Evolutionary conservation across 495 filamentous ascomycete genomes (phyloP), one percentile per base, ranked within the genome.

Genomic region (Letharia columbiana): DNA sequence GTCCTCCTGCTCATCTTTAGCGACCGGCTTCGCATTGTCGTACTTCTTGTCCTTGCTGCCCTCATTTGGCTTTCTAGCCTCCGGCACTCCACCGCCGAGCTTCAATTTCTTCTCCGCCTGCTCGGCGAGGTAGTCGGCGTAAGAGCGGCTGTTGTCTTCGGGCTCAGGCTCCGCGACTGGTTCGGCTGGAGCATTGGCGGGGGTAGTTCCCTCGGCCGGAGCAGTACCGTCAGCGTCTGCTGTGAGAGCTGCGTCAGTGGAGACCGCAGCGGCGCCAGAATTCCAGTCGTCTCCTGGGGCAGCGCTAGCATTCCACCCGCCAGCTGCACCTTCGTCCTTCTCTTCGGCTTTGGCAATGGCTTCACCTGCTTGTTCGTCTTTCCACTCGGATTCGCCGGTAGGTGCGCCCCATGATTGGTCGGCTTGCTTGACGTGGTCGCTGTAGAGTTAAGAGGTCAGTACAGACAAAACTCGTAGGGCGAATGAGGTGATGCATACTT

Each of bases 341-440:
- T 90, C 83, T 68, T 96, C 93, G 49, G 82, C 79, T 77, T 91
- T 83, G 69, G 94, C 94, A 70, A 96, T 92, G 68, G 85, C 86
- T 73, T 91, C 91, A 67, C 85, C 94, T 69, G 87, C 91, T 73
- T 89, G 82, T 83, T 97, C 94, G 71, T 97, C 95, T 68, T 88
- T 87, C 78, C 85, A 88, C 77, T 92, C 89, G 72, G 85, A 88
- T 40, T 85, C 79, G 75, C 92, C 94, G 73, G 87, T 87, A 64
- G 82, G 82, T 74, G 81, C 88, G 72, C 92, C 94, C 94, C 94
- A 98, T 68, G 90, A 89, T 74, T 91, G 89, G 73, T 84, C 86
- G 72, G 90, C 87, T 80, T 96, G 90, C 86, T 98, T 98, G 73
- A 91, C 89, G 72, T 92, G 89, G 71, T 95, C 92, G 70, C 91